phyloP scores from a whole-genome alignment of 192 early-diverging fungal species.

The Coemansia asiatica region DNA sequence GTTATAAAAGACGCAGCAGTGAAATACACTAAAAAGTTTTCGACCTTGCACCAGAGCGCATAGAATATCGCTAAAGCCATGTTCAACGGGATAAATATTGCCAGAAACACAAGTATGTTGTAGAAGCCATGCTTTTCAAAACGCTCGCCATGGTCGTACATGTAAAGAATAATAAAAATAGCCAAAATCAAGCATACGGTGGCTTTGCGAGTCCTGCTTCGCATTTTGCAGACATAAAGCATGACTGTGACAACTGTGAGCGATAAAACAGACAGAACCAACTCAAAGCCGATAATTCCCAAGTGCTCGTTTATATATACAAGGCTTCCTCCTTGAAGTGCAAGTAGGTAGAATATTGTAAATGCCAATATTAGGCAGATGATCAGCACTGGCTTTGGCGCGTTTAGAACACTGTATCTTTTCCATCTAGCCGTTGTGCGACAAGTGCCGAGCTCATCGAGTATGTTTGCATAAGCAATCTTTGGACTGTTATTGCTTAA shows the following conservation, averaged over 20 bases:
- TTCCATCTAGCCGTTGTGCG: background rate
- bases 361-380: slow-evolving; percentile 6
- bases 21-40: slow-evolving; percentile 47
- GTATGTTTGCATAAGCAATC: background rate
- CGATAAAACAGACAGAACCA: slow-evolving; percentile 48
- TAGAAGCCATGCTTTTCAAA: slow-evolving; percentile 61
- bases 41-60: slow-evolving; percentile 28
- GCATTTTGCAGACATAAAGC: slow-evolving; percentile 50
- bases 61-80: slow-evolving; percentile 43
- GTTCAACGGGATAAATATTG: slow-evolving; percentile 57
- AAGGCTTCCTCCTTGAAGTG: slow-evolving; percentile 53
- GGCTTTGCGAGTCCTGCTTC: slow-evolving; percentile 20
- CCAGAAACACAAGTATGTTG: slow-evolving; percentile 59
- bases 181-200: slow-evolving; percentile 9
- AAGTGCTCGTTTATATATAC: slow-evolving; percentile 57
- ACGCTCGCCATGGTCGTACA: slow-evolving; percentile 60
- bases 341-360: slow-evolving; percentile 13
- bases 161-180: slow-evolving; percentile 39
- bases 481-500: background rate
- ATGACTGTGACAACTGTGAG: slow-evolving; percentile 45
- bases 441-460: background rate
- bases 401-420: background rate
- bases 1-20: slow-evolving; percentile 14
- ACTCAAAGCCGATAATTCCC: slow-evolving; percentile 47
- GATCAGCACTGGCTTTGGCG: slow-evolving; percentile 17